Percentiles rank a stretch among this genome's conserved stretches.
Evolutionary conservation across 345 rosid species (phyloP).

Genomic region (Corymbia maculata): DNA sequence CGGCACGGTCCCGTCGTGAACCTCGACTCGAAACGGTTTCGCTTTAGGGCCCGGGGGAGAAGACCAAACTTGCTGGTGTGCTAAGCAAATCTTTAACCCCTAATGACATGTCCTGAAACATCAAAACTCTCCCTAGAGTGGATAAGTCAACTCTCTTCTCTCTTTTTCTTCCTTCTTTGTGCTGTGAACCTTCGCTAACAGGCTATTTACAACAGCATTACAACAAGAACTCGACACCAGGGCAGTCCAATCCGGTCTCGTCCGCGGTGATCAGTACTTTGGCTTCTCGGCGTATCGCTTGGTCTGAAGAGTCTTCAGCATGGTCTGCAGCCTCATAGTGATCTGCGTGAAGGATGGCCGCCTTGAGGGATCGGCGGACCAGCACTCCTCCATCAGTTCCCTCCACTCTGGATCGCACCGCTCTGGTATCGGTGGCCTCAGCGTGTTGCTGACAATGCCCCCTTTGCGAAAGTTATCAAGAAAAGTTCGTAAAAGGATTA

Average conservation of each 20-base stretch:
- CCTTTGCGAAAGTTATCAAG: constrained; percentile 25
- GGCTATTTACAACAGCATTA: neutral
- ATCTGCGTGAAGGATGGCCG: constrained; percentile 85
- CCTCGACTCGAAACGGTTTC: neutral
- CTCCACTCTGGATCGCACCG: constrained; percentile 66
- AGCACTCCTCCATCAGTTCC: constrained; percentile 80
- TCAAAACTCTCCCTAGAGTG: neutral
- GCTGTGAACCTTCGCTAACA: neutral
- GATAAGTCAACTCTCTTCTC: neutral
- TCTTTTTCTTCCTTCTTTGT: neutral
- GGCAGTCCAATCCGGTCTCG: neutral
- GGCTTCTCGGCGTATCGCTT: constrained; percentile 15
- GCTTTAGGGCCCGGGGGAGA: neutral
- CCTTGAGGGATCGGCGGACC: constrained; percentile 55
- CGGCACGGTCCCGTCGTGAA: neutral
- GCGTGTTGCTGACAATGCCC: constrained; percentile 71
- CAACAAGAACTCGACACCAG: neutral
- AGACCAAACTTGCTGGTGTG: neutral
- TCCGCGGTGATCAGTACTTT: neutral
- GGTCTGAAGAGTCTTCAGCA: constrained; percentile 42
- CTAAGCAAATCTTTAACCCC: neutral
- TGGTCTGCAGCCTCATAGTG: constrained; percentile 41
- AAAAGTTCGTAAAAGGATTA: neutral
- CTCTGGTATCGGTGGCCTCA: constrained; percentile 71
- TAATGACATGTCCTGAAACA: neutral